A percentile compares a stretch with the other conserved stretches of the same genome.
These are phyloP conservation scores for Globisporangium polare DNA, from an alignment of 352 stramenopile genomes.

Conservation along the genomic window DNA sequence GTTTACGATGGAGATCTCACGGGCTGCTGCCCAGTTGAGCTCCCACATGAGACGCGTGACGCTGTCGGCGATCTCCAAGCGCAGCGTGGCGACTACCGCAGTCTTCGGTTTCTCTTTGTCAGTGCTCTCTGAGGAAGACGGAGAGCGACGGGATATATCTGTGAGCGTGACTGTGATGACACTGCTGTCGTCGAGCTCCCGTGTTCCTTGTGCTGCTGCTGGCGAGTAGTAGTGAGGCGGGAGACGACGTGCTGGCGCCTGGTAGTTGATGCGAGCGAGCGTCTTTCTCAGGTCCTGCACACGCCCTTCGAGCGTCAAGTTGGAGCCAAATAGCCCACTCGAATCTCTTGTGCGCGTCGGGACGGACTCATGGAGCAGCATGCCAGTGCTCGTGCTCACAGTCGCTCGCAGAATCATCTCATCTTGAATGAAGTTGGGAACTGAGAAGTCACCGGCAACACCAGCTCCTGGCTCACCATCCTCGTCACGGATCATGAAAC, in stretches of 20 bases:
- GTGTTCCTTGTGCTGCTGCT: neutral
- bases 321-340: neutral
- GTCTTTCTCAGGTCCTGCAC: conserved; percentile 6
- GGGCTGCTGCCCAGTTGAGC: neutral
- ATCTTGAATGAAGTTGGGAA: conserved; percentile 9
- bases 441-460: neutral
- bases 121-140: neutral
- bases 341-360: neutral
- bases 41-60: neutral
- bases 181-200: neutral
- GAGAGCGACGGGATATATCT: conserved; percentile 7
- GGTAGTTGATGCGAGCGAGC: conserved; percentile 8
- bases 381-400: conserved; percentile 4
- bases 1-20: conserved; percentile 1
- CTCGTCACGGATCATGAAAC: conserved; percentile 10
- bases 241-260: neutral
- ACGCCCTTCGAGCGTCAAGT: conserved; percentile 6
- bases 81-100: conserved; percentile 6
- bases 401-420: conserved; percentile 6
- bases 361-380: conserved; percentile 2
- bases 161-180: conserved; percentile 11
- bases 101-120: neutral
- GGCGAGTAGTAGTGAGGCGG: neutral
- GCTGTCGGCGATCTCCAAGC: conserved; percentile 5
- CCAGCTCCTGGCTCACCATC: neutral